phyloP scores from a whole-genome alignment of 2,329 filamentous ascomycete species.

The Penicillium rolfsii region DNA sequence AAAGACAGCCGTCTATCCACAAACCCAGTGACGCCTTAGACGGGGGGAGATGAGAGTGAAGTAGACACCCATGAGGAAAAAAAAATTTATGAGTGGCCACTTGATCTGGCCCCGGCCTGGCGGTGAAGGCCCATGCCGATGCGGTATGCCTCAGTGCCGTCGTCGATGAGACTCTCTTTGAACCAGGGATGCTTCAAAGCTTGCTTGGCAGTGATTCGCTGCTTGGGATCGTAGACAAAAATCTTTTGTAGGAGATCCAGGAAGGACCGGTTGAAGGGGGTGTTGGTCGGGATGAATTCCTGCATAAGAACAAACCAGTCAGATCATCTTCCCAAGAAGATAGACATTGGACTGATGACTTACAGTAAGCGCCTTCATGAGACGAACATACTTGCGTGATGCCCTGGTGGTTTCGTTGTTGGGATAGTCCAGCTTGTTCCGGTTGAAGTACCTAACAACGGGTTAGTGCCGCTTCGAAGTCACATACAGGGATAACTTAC shows the following conservation, averaged over 20 bases:
- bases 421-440: constrained; percentile 64
- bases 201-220: constrained; percentile 66
- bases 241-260: constrained; percentile 65
- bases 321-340: neutral
- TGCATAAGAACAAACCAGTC: constrained; percentile 40
- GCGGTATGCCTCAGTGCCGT: constrained; percentile 66
- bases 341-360: constrained; percentile 26
- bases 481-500: constrained; percentile 47
- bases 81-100: neutral
- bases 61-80: neutral
- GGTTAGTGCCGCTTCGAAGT: constrained; percentile 36
- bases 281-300: constrained; percentile 65
- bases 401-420: constrained; percentile 65
- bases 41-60: constrained; percentile 11
- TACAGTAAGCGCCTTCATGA: constrained; percentile 67
- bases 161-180: constrained; percentile 65
- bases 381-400: constrained; percentile 67
- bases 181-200: constrained; percentile 70
- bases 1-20: constrained; percentile 28
- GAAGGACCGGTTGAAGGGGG: constrained; percentile 64
- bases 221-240: constrained; percentile 69
- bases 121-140: constrained; percentile 54
- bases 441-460: constrained; percentile 55
- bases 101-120: constrained; percentile 25
- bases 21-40: constrained; percentile 27